Evolutionary conservation across 371 early-diverging fungal genomes (phyloP), one percentile per base, ranked within the genome.

Genomic region (Rhizomucor pusillus): DNA sequence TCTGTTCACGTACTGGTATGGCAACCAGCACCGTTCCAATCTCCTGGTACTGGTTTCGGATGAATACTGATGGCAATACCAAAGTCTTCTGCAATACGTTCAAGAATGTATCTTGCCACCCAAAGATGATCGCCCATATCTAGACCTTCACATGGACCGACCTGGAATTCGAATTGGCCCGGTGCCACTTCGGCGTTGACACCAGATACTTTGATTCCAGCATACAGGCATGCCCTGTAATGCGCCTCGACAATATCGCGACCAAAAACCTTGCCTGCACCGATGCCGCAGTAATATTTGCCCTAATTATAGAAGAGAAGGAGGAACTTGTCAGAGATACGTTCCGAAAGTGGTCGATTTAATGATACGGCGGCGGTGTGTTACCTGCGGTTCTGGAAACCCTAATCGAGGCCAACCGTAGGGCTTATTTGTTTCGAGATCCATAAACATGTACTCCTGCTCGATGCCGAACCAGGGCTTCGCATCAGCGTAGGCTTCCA

Each of bases 401-500:
- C 84, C 84, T 12, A 70, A 65, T 52, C 64, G 71, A 47, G 84
- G 84, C 84, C 84, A 84, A 45, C 84, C 82, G 39, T 67, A 72
- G 37, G 76, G 71, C 54, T 70, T 62, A 47, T 65, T 52, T 51
- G 77, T 75, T 69, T 80, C 78, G 13, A 63, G 59, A 58, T 84
- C 81, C 52, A 83, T 69, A 46, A 83, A 51, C 56, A 80, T 77
- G 49, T 83, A 83, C 52, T 81, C 82, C 63, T 81, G 79, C 52
- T 83, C 84, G 51, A 83, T 77, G 44, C 84, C 84, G 57, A 83
- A 83, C 84, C 84, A 83, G 23, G 84, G 79, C 23, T 75, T 62
- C 3, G 56, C 24, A 44, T 69, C 69, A 29, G 73, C 69, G 58
- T 73, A 63, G 24, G 63, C 52, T 6, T 65, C 65, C 77, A 84